Base-by-base conservation (phyloP, 2,329 filamentous ascomycete species). In the Hymenoscyphus repandus region DNA sequence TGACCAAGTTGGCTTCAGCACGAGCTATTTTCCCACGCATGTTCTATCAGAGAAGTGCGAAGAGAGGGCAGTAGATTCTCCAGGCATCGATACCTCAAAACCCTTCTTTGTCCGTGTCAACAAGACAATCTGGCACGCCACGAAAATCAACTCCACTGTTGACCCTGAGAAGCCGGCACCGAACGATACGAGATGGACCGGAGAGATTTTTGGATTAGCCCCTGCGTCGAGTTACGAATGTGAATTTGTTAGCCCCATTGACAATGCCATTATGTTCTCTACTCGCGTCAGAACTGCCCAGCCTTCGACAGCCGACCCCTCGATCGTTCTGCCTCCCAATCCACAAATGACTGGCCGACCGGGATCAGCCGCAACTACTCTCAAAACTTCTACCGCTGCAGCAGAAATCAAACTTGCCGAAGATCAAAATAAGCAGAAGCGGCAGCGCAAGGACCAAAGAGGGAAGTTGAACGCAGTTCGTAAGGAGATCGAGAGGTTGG, bases 21-120 rank as follows among this genome's bases (percentile, higher is more conserved):
- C 85, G 17, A 87, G 83, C 68, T 75, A 79, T 64, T 86, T 86
- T 60, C 71, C 75, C 9, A 69, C 74, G 43, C 67, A 71, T 36
- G 49, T 45, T 18, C 31, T 51, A 36, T 52, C 38, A 45, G 51
- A 68, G 54, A 64, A 67, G 46, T 62, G 61, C 56, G 63, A 68
- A 52, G 64, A 74, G 53, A 59, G 66, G 54, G 64, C 72, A 33
- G 10, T 52, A 30, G 58, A 62, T 37, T 51, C 57, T 33, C 52
- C 77, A 12, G 79, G 77, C 2, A 78, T 86, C 48, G 84, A 89
- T 66, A 76, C 74, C 54, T 77, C 79, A 32, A 90, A 89, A 66
- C 88, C 87, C 5, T 90, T 91, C 64, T 90, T 83, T 65, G 85
- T 91, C 49, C 78, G 83, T 56, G 80, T 92, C 58, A 91, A 92